These are phyloP conservation scores for Lactarius vividus DNA, from an alignment of 768 basidiomycete genomes.

Conservation along the genomic window DNA sequence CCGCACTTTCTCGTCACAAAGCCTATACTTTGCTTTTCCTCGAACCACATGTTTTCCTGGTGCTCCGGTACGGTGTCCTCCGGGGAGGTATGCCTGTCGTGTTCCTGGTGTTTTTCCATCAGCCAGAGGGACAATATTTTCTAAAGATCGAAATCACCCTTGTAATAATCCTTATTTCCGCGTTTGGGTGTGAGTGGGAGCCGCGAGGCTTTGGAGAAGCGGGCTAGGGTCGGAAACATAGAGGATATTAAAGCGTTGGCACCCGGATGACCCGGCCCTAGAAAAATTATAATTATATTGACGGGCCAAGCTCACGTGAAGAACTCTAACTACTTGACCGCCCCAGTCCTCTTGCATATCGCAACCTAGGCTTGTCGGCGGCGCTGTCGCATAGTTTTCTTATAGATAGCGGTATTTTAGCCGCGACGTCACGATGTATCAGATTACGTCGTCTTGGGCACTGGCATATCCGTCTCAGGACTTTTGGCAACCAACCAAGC, in stretches of 20 bases:
- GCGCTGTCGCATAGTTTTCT: not conserved
- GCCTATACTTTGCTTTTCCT: constrained; percentile 76
- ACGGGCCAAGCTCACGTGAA: not conserved
- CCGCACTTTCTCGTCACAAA: constrained; percentile 80
- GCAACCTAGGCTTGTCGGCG: not conserved
- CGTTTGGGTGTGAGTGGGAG: constrained; percentile 79
- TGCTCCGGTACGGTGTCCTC: constrained; percentile 83
- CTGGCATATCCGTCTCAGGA: not conserved
- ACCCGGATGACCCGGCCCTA: not conserved
- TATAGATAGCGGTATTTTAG: not conserved
- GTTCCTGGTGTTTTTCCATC: constrained; percentile 55
- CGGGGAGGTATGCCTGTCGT: constrained; percentile 77
- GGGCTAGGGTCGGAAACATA: constrained; percentile 34
- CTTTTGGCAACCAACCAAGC: not conserved
- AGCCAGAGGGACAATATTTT: not conserved
- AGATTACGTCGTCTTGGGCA: not conserved
- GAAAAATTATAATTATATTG: not conserved
- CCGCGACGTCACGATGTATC: not conserved
- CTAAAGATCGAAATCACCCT: constrained; percentile 53
- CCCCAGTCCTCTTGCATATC: not conserved
- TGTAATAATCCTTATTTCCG: constrained; percentile 96
- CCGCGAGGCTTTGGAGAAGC: constrained; percentile 81
- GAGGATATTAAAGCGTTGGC: not conserved
- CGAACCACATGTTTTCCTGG: constrained; percentile 80
- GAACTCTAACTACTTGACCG: not conserved